Evolutionary conservation across 78 protist genomes (phyloP).

Genomic region (Speleostelium caveatum): DNA sequence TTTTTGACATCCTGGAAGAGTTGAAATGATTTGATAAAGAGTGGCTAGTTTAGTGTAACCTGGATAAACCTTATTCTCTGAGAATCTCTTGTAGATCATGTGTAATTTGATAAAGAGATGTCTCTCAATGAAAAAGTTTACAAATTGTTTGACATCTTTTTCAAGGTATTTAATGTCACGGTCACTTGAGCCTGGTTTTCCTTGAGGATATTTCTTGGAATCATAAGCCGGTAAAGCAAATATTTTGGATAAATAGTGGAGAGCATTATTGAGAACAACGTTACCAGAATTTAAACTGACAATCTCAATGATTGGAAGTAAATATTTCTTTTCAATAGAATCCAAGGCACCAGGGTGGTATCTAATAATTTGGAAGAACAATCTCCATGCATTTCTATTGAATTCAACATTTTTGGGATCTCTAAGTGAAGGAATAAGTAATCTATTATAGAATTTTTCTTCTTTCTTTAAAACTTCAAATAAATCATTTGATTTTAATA

Average conservation of each 20-base stretch:
- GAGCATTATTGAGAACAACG: constrained; percentile 61
- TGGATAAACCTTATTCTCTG: constrained; percentile 5
- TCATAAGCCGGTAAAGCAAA: constrained; percentile 44
- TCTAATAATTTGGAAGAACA: constrained; percentile 70
- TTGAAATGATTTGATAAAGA: constrained; percentile 36
- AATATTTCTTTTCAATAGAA: constrained; percentile 51
- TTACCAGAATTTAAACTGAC: constrained; percentile 64
- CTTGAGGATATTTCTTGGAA: constrained; percentile 3
- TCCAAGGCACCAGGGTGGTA: constrained; percentile 57
- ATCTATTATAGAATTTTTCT: constrained; percentile 6
- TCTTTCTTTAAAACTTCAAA: constrained; percentile 69
- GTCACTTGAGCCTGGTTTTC: background rate
- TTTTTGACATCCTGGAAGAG: constrained; percentile 53
- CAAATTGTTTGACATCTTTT: constrained; percentile 56
- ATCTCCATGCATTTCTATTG: constrained; percentile 60
- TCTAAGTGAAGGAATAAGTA: constrained; percentile 56
- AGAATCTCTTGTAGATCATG: constrained; percentile 68
- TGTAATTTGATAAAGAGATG: constrained; percentile 75
- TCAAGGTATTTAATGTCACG: constrained; percentile 40
- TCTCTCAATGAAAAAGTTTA: constrained; percentile 43
- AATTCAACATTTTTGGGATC: constrained; percentile 60
- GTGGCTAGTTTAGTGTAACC: background rate
- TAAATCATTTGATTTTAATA: constrained; percentile 42
- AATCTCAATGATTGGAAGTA: constrained; percentile 43
- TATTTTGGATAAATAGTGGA: constrained; percentile 67